A percentile compares a stretch with the other conserved stretches of the same genome.
These are phyloP conservation scores for Emydomyces testavorans DNA, from an alignment of 2,329 filamentous ascomycete species.

Conservation along the genomic window DNA sequence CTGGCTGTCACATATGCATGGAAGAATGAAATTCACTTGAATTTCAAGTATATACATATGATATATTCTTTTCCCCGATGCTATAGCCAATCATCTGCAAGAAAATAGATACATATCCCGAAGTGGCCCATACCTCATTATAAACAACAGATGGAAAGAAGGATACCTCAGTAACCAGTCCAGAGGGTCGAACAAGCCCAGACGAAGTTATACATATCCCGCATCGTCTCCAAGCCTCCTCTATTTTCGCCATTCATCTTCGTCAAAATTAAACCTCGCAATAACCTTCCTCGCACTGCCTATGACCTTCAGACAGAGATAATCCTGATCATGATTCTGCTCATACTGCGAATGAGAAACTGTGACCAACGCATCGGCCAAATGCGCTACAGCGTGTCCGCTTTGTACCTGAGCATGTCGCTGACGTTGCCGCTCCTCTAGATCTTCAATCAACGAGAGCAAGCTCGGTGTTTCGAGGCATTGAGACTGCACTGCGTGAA, in stretches of 20 bases:
- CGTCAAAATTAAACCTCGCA: slow-evolving; percentile 16
- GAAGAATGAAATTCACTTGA: not conserved
- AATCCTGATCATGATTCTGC: slow-evolving; percentile 12
- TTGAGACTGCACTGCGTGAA: slow-evolving; percentile 16
- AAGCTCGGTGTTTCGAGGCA: slow-evolving; percentile 29
- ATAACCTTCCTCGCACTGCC: slow-evolving; percentile 20
- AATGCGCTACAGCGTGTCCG: not conserved
- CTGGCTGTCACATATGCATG: not conserved
- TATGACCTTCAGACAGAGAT: slow-evolving; percentile 21
- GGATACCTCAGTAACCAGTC: not conserved
- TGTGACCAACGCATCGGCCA: not conserved
- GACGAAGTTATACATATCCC: not conserved
- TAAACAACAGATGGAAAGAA: not conserved
- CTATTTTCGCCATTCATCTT: no score
- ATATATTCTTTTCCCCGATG: no score
- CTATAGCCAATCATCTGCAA: no score
- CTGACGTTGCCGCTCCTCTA: slow-evolving; percentile 34
- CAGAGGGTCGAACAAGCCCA: no score
- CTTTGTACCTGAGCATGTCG: slow-evolving; percentile 28
- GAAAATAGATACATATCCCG: not conserved
- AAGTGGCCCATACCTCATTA: not conserved
- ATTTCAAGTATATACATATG: no score
- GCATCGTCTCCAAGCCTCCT: no score
- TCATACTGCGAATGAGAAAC: not conserved
- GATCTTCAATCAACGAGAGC: slow-evolving; percentile 30